Conservation (phyloP, 176 grass and related monocot species). For the Carex scoparia region DNA sequence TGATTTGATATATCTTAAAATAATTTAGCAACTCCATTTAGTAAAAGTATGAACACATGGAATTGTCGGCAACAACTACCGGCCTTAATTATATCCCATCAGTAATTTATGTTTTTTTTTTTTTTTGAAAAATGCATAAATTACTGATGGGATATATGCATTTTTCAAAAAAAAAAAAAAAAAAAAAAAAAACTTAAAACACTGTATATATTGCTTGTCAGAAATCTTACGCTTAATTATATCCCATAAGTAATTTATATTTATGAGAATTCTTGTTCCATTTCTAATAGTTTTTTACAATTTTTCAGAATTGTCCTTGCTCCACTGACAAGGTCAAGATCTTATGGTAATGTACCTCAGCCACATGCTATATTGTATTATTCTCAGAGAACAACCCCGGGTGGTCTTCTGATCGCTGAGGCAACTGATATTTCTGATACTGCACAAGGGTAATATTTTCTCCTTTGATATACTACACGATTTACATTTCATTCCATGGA, state of each 20-base stretch:
- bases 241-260: too few relatives aligned
- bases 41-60: background rate
- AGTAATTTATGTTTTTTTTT: too few relatives aligned
- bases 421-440: constrained; percentile 49
- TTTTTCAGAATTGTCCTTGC: constrained; percentile 45
- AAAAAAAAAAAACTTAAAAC: background rate
- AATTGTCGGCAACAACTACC: background rate
- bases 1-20: background rate
- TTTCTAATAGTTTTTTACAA: background rate
- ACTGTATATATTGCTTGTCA: background rate
- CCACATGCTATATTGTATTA: constrained; percentile 46
- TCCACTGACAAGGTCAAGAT: constrained; percentile 50
- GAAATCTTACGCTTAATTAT: background rate
- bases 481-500: background rate
- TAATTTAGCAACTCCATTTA: background rate
- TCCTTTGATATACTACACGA: background rate
- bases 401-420: constrained; percentile 56
- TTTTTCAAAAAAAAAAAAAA: too few relatives aligned
- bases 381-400: constrained; percentile 45
- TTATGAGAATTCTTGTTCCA: background rate
- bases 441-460: constrained; percentile 20
- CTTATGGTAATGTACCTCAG: constrained; percentile 44
- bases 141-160: too few relatives aligned
- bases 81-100: background rate
- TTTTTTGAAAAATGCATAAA: too few relatives aligned